Evolutionary conservation across 2,329 filamentous ascomycete species (phyloP), one percentile per base, ranked within the genome.

Genomic region (Proliferodiscus dingleyae): DNA sequence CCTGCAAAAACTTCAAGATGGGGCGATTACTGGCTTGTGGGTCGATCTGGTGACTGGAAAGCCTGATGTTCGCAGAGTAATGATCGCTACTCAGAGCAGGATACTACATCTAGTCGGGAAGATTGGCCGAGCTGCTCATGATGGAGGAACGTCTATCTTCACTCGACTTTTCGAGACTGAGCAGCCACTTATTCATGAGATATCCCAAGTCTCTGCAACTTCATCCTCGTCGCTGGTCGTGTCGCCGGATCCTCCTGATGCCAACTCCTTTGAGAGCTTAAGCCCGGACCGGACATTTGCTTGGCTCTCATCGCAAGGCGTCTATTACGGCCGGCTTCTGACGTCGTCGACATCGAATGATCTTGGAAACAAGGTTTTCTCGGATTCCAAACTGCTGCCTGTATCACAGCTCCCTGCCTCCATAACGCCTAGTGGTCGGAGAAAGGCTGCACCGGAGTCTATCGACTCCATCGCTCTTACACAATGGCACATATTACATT

Each of bases 401-500:
- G 81, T 80, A 59, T 79, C 87, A 1, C 81, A 89, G 47, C 77
- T 97, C 33, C 80, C 87, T 2, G 75, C 80, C 2, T 74, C 80
- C 0, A 83, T 89, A 50, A 77, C 78, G 7, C 70, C 80, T 2
- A 77, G 78, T 50, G 83, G 80, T 28, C 74, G 83, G 19, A 79
- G 75, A 51, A 84, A 80, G 50, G 67, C 82, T 28, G 74, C 80
- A 0, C 77, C 85, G 43, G 88, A 94, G 49, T 75, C 80, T 1
- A 83, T 96, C 30, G 81, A 83, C 32, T 87, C 87, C 0, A 83
- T 95, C 64, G 82, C 86, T 0, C 71, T 98, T 52, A 95, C 90
- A 5, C 89, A 95, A 61, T 98, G 93, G 85, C 93, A 98, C 64
- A 82, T 96, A 40, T 67, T 98, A 18, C 81, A 83, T 53, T 73